phyloP scores from a whole-genome alignment of 2,329 filamentous ascomycete genomes.

The Pseudogymnoascus sp. region DNA sequence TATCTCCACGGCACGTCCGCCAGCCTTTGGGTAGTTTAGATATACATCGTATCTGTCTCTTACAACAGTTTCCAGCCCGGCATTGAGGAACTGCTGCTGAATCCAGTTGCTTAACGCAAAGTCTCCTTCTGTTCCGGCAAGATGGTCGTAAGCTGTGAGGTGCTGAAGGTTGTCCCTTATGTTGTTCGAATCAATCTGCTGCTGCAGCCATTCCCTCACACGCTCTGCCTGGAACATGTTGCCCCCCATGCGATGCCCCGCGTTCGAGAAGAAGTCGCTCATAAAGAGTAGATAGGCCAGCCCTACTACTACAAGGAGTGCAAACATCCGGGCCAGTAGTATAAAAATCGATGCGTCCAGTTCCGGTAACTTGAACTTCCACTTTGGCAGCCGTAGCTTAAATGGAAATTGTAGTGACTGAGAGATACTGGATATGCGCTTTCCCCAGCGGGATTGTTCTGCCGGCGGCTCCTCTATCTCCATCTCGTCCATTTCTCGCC shows the following conservation, averaged over 20 bases:
- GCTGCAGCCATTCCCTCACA: slow-evolving; percentile 66
- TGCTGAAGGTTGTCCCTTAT: slow-evolving; percentile 68
- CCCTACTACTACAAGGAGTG: slow-evolving; percentile 64
- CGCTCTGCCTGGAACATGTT: slow-evolving; percentile 78
- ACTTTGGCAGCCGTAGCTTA: slow-evolving; percentile 22
- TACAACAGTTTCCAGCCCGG: slow-evolving; percentile 65
- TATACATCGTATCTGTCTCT: slow-evolving; percentile 82
- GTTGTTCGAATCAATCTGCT: slow-evolving; percentile 58
- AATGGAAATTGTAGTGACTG: slow-evolving; percentile 23
- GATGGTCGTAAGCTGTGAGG: slow-evolving; percentile 76
- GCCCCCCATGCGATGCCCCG: slow-evolving; percentile 52
- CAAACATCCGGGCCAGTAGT: slow-evolving; percentile 64
- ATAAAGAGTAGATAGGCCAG: slow-evolving; percentile 81
- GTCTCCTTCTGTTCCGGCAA: slow-evolving; percentile 92
- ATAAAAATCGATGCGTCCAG: slow-evolving; percentile 40
- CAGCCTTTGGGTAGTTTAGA: slow-evolving; percentile 76
- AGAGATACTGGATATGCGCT: slow-evolving; percentile 29
- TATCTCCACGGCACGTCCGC: slow-evolving; percentile 74
- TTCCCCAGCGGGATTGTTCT: slow-evolving; percentile 32
- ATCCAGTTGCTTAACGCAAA: slow-evolving; percentile 80
- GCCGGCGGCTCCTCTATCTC: slow-evolving; percentile 66
- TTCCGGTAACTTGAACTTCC: slow-evolving; percentile 20
- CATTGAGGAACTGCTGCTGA: slow-evolving; percentile 63
- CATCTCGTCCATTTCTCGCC: slow-evolving; percentile 81
- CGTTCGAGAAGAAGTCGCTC: slow-evolving; percentile 68